These are phyloP conservation scores for Hypholoma fasciculare DNA, from an alignment of 768 basidiomycete genomes.

Conservation along the genomic window DNA sequence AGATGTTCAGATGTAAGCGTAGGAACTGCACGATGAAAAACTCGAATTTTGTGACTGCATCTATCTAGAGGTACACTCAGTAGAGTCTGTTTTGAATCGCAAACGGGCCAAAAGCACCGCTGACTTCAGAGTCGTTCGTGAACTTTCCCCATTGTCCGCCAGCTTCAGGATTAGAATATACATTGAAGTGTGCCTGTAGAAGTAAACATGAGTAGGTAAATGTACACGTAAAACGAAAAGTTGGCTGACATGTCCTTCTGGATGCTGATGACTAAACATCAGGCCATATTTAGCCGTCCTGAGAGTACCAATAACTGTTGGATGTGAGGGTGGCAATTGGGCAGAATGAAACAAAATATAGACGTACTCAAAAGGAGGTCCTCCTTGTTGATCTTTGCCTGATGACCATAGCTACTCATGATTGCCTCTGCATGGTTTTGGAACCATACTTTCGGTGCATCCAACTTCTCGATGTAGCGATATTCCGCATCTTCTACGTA, in stretches of 20 bases:
- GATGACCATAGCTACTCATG: conserved; percentile 13
- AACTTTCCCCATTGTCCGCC: conserved; percentile 24
- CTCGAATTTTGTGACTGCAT: neutral
- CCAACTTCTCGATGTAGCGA: conserved; percentile 18
- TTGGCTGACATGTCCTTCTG: conserved; percentile 19
- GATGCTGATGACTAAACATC: conserved; percentile 21
- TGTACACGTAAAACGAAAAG: too few species aligned
- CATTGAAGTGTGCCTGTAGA: conserved; percentile 20
- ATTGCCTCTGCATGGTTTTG: conserved; percentile 19
- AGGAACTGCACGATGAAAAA: too few species aligned
- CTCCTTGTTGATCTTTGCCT: conserved; percentile 19
- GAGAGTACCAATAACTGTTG: conserved; percentile 19
- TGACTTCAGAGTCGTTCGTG: conserved; percentile 7
- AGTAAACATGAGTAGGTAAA: neutral
- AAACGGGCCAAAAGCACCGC: conserved; percentile 5
- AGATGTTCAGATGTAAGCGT: too few species aligned
- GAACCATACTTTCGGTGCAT: conserved; percentile 20
- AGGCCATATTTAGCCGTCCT: conserved; percentile 20
- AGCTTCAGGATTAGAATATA: conserved; percentile 15
- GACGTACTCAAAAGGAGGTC: conserved; percentile 21
- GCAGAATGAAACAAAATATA: neutral
- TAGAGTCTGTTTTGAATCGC: conserved; percentile 6
- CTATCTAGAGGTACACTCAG: conserved; percentile 3
- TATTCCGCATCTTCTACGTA: conserved; percentile 20
- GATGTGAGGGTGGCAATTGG: neutral